Conservation (phyloP, 2,329 filamentous ascomycete genomes). For the Thelonectria olida region DNA sequence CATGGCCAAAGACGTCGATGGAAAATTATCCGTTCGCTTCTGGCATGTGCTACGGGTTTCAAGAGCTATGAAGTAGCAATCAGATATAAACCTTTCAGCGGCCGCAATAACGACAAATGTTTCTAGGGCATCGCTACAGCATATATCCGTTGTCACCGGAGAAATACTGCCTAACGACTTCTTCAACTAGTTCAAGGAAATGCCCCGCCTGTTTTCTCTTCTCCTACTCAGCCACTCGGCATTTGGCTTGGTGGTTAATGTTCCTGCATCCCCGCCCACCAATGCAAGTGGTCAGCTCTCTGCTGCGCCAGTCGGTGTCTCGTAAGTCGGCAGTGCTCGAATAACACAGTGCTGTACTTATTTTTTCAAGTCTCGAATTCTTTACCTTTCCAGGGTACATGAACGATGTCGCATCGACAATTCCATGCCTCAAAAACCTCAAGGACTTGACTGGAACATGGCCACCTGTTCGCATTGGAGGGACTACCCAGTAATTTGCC, state of each 20-base stretch:
- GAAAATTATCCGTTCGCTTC: background rate
- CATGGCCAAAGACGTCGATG: background rate
- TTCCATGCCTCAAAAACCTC: constrained; percentile 61
- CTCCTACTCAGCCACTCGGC: constrained; percentile 14
- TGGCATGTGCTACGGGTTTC: background rate
- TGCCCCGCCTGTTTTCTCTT: constrained; percentile 1
- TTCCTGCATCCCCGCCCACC: constrained; percentile 46
- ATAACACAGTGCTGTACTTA: background rate
- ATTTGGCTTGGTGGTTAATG: constrained; percentile 43
- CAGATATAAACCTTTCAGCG: background rate
- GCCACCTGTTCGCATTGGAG: constrained; percentile 66
- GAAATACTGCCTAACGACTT: no score
- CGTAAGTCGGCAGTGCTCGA: constrained; percentile 43
- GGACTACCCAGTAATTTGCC: constrained; percentile 62
- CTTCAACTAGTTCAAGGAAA: background rate
- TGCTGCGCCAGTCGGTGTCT: constrained; percentile 55
- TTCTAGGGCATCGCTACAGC: background rate
- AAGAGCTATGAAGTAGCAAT: background rate
- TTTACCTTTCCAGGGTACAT: constrained; percentile 66
- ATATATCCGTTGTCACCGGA: background rate
- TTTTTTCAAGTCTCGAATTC: constrained; percentile 57
- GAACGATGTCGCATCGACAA: constrained; percentile 59
- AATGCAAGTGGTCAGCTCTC: constrained; percentile 45
- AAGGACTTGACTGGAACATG: constrained; percentile 58
- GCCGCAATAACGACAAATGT: no score